Evolutionary conservation across 1,284 basidiomycete genomes (phyloP).

Genomic region (Wallemia ichthyophaga): DNA sequence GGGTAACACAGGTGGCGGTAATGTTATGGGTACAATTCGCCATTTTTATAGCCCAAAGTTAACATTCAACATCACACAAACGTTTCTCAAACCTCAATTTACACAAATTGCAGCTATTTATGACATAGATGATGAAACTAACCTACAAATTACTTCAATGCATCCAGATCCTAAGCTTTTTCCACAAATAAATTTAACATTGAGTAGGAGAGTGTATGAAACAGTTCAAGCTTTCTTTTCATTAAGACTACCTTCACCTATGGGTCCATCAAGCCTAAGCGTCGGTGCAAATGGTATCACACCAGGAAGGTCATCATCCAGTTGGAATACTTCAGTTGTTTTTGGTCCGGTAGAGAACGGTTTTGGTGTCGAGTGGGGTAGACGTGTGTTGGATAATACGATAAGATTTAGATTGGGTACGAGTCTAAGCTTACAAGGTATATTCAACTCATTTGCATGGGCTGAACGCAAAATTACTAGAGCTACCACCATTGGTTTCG

Average conservation of each 20-base stretch:
- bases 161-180: background rate
- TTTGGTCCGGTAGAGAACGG: slow-evolving; percentile 6
- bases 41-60: slow-evolving; percentile 32
- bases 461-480: slow-evolving; percentile 16
- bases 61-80: slow-evolving; percentile 14
- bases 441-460: slow-evolving; percentile 11
- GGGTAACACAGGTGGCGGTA: slow-evolving; percentile 16
- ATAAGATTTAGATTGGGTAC: slow-evolving; percentile 12
- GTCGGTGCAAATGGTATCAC: slow-evolving; percentile 4
- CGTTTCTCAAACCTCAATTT: slow-evolving; percentile 17
- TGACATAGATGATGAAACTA: slow-evolving; percentile 10
- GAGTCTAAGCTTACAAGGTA: slow-evolving; percentile 11
- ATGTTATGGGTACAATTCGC: slow-evolving; percentile 27
- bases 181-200: slow-evolving; percentile 13
- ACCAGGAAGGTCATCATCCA: slow-evolving; percentile 2
- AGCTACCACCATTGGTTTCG: slow-evolving; percentile 12
- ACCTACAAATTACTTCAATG: background rate
- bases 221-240: slow-evolving; percentile 5
- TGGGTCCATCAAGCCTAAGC: slow-evolving; percentile 3
- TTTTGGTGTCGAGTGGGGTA: slow-evolving; percentile 10
- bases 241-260: slow-evolving; percentile 2
- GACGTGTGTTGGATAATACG: slow-evolving; percentile 10
- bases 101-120: slow-evolving; percentile 18
- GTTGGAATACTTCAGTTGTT: slow-evolving; percentile 4
- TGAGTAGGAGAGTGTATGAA: slow-evolving; percentile 12